phyloP scores from a whole-genome alignment of 176 grass and related monocot genomes.

The Phoenix dactylifera region DNA sequence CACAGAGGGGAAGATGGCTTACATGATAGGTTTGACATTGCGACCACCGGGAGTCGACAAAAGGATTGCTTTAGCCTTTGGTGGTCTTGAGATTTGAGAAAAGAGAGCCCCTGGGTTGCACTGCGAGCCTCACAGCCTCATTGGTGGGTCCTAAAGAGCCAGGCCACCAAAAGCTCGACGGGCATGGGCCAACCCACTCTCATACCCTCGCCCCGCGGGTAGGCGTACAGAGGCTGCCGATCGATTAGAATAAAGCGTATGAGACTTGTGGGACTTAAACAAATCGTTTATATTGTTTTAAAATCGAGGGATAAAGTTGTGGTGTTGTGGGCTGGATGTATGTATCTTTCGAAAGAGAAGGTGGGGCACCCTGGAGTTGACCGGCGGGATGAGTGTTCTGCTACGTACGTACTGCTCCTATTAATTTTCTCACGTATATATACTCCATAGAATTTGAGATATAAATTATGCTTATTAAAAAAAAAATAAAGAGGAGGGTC shows the following conservation, averaged over 20 bases:
- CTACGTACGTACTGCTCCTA: background rate
- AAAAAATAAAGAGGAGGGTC: constrained; percentile 7
- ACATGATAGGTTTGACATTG: constrained; percentile 9
- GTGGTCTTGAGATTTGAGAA: constrained; percentile 23
- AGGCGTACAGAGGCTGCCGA: background rate
- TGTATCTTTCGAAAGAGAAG: background rate
- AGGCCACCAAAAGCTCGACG: too few relatives aligned
- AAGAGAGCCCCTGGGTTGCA: constrained; percentile 5
- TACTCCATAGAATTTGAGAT: too few relatives aligned
- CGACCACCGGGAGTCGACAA: background rate
- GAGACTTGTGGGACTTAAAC: background rate
- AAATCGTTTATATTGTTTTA: background rate
- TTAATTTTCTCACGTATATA: too few relatives aligned
- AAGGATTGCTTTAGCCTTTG: constrained; percentile 6
- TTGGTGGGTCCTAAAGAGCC: background rate
- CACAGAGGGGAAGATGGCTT: background rate
- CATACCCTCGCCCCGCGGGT: constrained; percentile 1
- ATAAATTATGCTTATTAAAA: background rate
- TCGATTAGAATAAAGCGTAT: background rate
- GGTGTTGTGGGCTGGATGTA: too few relatives aligned
- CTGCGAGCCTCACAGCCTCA: constrained; percentile 11
- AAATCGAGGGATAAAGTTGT: background rate
- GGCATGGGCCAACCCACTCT: background rate
- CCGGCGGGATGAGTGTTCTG: constrained; percentile 11
- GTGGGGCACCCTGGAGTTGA: constrained; percentile 25